These are phyloP conservation scores for Puccinia coronata DNA, from an alignment of 1,284 basidiomycete species.

Conservation along the genomic window DNA sequence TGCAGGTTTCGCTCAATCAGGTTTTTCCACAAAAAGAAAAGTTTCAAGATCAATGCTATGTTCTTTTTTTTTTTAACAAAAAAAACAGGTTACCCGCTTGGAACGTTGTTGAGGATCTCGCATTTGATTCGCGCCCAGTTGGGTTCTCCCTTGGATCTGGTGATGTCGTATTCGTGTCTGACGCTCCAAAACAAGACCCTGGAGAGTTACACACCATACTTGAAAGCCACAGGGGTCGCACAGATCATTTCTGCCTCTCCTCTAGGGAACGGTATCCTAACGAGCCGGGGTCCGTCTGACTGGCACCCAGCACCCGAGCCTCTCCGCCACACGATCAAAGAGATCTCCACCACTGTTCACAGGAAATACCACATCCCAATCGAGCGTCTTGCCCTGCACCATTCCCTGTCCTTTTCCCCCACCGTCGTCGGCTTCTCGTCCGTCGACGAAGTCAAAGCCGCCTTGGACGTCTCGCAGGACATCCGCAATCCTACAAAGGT, in stretches of 20 bases:
- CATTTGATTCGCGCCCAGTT: constrained; percentile 70
- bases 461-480: constrained; percentile 2
- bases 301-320: constrained; percentile 82
- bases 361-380: not conserved
- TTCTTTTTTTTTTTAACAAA: not conserved
- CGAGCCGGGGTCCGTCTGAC: constrained; percentile 65
- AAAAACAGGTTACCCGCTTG: constrained; percentile 69
- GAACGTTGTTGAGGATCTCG: constrained; percentile 78
- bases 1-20: not conserved
- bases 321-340: constrained; percentile 61
- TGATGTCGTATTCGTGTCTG: constrained; percentile 84
- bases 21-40: not conserved
- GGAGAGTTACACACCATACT: constrained; percentile 66
- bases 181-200: constrained; percentile 77
- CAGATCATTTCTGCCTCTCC: constrained; percentile 84
- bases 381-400: not conserved
- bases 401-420: not conserved
- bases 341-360: constrained; percentile 24
- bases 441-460: constrained; percentile 10
- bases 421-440: constrained; percentile 18
- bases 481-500: not conserved
- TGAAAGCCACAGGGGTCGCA: constrained; percentile 65
- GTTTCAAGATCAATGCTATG: no score
- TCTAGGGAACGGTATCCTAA: constrained; percentile 86
- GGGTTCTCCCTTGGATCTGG: constrained; percentile 71